phyloP scores from a whole-genome alignment of 768 basidiomycete species.

The Auriscalpium microsporum region DNA sequence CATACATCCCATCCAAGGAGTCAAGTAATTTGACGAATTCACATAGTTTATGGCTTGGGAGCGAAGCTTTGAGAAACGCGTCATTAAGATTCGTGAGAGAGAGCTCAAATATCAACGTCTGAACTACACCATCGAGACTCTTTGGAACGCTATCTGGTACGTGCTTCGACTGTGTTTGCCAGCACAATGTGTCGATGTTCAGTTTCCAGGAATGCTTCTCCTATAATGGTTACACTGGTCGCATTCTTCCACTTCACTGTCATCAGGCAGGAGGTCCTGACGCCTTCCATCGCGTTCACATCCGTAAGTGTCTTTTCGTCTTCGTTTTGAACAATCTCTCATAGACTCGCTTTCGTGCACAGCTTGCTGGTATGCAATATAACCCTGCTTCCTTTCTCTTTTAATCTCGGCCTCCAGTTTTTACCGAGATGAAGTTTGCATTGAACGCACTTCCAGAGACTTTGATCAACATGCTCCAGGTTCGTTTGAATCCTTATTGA shows the following conservation, averaged over 20 bases:
- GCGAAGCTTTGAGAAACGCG: constrained; percentile 73
- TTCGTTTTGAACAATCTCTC: background rate
- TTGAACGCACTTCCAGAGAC: constrained; percentile 86
- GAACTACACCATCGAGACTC: constrained; percentile 80
- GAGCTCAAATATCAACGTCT: constrained; percentile 80
- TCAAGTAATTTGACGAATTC: background rate
- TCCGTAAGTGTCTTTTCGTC: constrained; percentile 22
- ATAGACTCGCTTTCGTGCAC: background rate
- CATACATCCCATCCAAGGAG: background rate
- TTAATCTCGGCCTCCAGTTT: constrained; percentile 38
- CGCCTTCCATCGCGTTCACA: constrained; percentile 81
- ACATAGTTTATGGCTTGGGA: constrained; percentile 90
- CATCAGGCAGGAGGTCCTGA: constrained; percentile 55
- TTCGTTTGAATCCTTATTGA: constrained; percentile 15
- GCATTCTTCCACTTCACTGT: constrained; percentile 62
- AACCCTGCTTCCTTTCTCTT: background rate
- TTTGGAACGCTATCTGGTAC: constrained; percentile 51
- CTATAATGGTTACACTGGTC: constrained; percentile 42
- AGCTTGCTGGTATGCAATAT: constrained; percentile 34
- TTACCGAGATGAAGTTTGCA: constrained; percentile 82
- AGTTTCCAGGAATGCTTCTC: constrained; percentile 31
- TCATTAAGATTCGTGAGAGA: constrained; percentile 64
- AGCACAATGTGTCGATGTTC: background rate
- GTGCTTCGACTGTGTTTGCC: background rate
- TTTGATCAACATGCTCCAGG: constrained; percentile 84